Percentiles rank a stretch among this genome's conserved stretches.
phyloP scores from a whole-genome alignment of 2,329 filamentous ascomycete species.

The Chalaropsis thielavioides region DNA sequence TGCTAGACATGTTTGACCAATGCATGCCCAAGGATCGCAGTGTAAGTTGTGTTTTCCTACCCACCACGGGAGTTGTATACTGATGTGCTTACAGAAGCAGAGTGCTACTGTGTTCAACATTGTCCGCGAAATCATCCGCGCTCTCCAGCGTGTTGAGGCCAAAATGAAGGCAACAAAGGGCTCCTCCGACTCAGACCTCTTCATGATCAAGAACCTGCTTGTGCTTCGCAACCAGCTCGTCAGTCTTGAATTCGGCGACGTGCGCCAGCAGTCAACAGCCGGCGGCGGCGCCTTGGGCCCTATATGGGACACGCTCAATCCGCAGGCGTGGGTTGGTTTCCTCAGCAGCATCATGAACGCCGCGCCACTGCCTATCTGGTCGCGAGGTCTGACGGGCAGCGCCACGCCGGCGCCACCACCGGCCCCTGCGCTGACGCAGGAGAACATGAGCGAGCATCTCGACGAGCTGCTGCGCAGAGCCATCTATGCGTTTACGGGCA shows the following conservation, averaged over 20 bases:
- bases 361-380: conserved; percentile 34
- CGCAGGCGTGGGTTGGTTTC: conserved; percentile 43
- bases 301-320: conserved; percentile 50
- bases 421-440: conserved; percentile 26
- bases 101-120: conserved; percentile 51
- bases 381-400: conserved; percentile 23
- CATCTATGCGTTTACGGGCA: conserved; percentile 48
- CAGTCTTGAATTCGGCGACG: conserved; percentile 77
- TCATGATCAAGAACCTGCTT: conserved; percentile 87
- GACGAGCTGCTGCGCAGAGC: conserved; percentile 48
- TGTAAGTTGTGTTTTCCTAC: conserved; percentile 28
- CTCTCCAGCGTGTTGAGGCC: conserved; percentile 61
- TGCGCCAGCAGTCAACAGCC: conserved; percentile 33
- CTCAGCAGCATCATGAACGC: conserved; percentile 41
- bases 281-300: conserved; percentile 38
- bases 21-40: conserved; percentile 50
- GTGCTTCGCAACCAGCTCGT: conserved; percentile 93
- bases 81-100: conserved; percentile 28
- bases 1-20: conserved; percentile 48
- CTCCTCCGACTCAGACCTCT: conserved; percentile 65
- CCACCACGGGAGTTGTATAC: conserved; percentile 4
- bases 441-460: conserved; percentile 50
- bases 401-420: conserved; percentile 22
- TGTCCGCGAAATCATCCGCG: conserved; percentile 76
- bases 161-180: conserved; percentile 49